These are phyloP conservation scores for Beauveria sp. DNA, from an alignment of 2,329 filamentous ascomycete genomes.

Conservation along the genomic window DNA sequence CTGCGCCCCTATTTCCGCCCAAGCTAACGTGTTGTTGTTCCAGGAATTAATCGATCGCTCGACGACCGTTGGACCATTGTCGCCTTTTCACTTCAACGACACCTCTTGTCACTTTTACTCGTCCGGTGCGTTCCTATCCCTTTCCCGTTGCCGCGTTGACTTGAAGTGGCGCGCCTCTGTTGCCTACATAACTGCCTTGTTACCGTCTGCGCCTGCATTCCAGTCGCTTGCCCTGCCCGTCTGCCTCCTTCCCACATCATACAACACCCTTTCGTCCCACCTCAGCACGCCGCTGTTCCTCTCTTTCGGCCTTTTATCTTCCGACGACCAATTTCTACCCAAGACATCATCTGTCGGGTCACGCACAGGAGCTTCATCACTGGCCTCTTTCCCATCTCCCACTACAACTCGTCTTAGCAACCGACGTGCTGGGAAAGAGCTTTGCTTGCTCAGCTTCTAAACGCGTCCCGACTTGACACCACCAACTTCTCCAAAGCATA, in stretches of 20 bases:
- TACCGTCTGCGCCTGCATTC: conserved; percentile 6
- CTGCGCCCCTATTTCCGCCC: background rate
- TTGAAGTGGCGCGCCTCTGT: background rate
- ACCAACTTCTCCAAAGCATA: background rate
- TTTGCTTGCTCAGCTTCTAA: background rate
- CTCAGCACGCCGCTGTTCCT: background rate
- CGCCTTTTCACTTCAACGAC: background rate
- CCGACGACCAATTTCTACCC: background rate
- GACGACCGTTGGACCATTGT: background rate
- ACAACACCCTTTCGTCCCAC: background rate
- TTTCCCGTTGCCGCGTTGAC: conserved; percentile 1
- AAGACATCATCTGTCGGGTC: conserved; percentile 1
- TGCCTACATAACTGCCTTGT: background rate
- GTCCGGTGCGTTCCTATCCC: conserved; percentile 5
- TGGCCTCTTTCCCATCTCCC: background rate
- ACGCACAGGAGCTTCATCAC: background rate
- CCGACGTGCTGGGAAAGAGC: background rate
- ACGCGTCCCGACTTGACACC: background rate
- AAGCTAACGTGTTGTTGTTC: conserved; percentile 1
- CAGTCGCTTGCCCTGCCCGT: background rate
- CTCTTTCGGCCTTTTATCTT: background rate
- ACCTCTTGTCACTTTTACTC: background rate
- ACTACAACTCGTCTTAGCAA: background rate
- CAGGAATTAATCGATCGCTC: background rate
- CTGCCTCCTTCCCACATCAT: background rate